Evolutionary conservation across 2,329 filamentous ascomycete species (phyloP).

Genomic region (Dryadomyces quercus-mongolicae): DNA sequence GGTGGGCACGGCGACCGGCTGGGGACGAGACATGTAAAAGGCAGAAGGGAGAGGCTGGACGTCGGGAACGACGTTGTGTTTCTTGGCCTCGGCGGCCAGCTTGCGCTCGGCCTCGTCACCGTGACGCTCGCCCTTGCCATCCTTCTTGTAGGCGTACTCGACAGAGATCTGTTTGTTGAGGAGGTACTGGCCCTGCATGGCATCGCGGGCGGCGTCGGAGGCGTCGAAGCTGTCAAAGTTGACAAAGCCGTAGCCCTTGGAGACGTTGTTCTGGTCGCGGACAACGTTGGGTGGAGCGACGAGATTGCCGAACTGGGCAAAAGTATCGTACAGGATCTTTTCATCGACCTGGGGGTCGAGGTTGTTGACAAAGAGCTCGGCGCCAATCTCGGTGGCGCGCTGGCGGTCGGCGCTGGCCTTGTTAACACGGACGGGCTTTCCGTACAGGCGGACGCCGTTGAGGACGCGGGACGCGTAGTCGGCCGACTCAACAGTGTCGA

Average conservation of each 20-base stretch:
- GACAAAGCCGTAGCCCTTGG: conserved; percentile 94
- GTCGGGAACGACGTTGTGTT: conserved; percentile 81
- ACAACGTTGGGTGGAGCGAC: conserved; percentile 82
- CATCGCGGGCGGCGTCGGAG: conserved; percentile 79
- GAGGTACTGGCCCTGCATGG: conserved; percentile 92
- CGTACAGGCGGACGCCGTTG: conserved; percentile 88
- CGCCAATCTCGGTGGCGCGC: conserved; percentile 83
- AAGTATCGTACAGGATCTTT: conserved; percentile 88
- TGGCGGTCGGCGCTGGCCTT: conserved; percentile 89
- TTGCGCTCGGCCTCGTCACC: conserved; percentile 88
- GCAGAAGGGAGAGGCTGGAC: conserved; percentile 64
- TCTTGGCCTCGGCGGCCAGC: conserved; percentile 83
- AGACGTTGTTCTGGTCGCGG: conserved; percentile 74
- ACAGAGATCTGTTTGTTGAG: conserved; percentile 95
- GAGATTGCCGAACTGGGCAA: conserved; percentile 80
- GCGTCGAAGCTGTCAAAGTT: conserved; percentile 89
- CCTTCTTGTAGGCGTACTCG: conserved; percentile 98
- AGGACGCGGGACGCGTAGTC: conserved; percentile 95
- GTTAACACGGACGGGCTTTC: conserved; percentile 93
- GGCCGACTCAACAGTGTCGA: conserved; percentile 87
- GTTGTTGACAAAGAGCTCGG: conserved; percentile 94
- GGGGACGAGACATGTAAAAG: conserved; percentile 40
- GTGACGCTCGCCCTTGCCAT: conserved; percentile 92
- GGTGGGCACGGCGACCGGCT: conserved; percentile 10
- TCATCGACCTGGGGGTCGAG: conserved; percentile 90